Evolutionary conservation across 1,284 basidiomycete species (phyloP).

Genomic region (Rhizoctonia solani): DNA sequence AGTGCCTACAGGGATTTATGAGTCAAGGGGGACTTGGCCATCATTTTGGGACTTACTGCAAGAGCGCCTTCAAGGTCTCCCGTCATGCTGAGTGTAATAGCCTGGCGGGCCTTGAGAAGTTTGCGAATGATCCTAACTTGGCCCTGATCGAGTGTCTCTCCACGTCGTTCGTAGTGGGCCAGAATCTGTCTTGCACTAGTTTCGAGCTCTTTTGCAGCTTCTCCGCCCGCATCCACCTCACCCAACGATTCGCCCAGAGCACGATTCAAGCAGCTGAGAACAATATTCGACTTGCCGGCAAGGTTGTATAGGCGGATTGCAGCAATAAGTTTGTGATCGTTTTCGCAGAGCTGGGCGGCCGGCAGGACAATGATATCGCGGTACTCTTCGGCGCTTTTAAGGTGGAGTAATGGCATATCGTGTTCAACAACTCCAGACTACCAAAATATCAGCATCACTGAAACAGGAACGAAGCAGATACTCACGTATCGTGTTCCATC

Average conservation of each 20-base stretch:
- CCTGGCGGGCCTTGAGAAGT: constrained; percentile 81
- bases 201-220: constrained; percentile 72
- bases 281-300: constrained; percentile 87
- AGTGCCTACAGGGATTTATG: constrained; percentile 61
- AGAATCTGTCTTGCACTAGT: constrained; percentile 82
- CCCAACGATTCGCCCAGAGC: constrained; percentile 86
- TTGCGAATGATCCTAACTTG: constrained; percentile 70
- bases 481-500: constrained; percentile 88
- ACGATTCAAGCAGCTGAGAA: constrained; percentile 85
- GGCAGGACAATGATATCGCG: constrained; percentile 84
- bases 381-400: constrained; percentile 73
- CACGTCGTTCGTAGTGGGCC: constrained; percentile 85
- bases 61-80: constrained; percentile 78
- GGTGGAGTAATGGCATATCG: constrained; percentile 74
- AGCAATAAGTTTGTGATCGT: constrained; percentile 72
- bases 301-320: constrained; percentile 96
- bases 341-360: constrained; percentile 73
- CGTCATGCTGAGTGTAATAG: constrained; percentile 73
- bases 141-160: constrained; percentile 49
- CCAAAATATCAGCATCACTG: not conserved
- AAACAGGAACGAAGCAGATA: constrained; percentile 40
- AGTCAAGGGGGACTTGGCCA: constrained; percentile 1
- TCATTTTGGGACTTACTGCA: constrained; percentile 59
- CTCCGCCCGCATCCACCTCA: constrained; percentile 66
- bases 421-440: constrained; percentile 88